Evolutionary conservation across 768 basidiomycete species (phyloP).

Genomic region (Suillus fuscotomentosus): DNA sequence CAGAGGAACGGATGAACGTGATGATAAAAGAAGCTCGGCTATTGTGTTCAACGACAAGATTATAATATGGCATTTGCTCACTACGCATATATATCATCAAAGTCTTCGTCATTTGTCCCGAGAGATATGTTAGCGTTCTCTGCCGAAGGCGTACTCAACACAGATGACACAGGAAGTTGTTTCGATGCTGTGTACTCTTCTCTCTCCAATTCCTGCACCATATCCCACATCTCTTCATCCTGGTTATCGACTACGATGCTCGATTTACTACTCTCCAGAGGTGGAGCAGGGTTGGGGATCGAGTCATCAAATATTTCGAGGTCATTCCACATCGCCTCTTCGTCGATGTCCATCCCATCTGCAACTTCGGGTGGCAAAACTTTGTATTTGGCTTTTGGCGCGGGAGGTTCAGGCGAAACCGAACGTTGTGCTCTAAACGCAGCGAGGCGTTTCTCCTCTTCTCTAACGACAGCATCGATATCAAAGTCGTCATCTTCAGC

Average conservation of each 20-base stretch:
- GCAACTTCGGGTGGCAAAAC: slow-evolving; percentile 5
- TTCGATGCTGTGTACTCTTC: slow-evolving; percentile 11
- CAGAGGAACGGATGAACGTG: background rate
- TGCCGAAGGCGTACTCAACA: slow-evolving; percentile 13
- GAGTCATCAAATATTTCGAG: slow-evolving; percentile 18
- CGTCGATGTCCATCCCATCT: slow-evolving; percentile 32
- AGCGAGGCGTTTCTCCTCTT: slow-evolving; percentile 38
- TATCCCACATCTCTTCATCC: slow-evolving; percentile 74
- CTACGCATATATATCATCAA: slow-evolving; percentile 65
- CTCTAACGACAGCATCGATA: slow-evolving; percentile 48
- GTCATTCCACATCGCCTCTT: slow-evolving; percentile 38
- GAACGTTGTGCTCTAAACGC: slow-evolving; percentile 18
- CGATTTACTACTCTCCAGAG: slow-evolving; percentile 4
- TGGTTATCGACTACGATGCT: slow-evolving; percentile 27
- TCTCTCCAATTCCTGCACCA: slow-evolving; percentile 55
- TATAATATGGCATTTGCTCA: slow-evolving; percentile 6
- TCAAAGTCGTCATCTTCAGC: slow-evolving; percentile 48
- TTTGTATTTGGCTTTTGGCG: slow-evolving; percentile 10
- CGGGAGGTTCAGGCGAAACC: slow-evolving; percentile 7
- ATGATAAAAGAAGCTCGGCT: background rate
- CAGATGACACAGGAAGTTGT: slow-evolving; percentile 26
- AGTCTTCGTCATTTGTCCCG: slow-evolving; percentile 49
- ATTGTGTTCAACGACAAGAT: slow-evolving; percentile 1
- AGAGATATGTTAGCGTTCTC: slow-evolving; percentile 13
- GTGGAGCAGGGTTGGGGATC: slow-evolving; percentile 1